A percentile compares a stretch with the other conserved stretches of the same genome.
Evolutionary conservation across 1,139 yeast species (phyloP).

Genomic region (Yamadazyma kanchanaburiensis): DNA sequence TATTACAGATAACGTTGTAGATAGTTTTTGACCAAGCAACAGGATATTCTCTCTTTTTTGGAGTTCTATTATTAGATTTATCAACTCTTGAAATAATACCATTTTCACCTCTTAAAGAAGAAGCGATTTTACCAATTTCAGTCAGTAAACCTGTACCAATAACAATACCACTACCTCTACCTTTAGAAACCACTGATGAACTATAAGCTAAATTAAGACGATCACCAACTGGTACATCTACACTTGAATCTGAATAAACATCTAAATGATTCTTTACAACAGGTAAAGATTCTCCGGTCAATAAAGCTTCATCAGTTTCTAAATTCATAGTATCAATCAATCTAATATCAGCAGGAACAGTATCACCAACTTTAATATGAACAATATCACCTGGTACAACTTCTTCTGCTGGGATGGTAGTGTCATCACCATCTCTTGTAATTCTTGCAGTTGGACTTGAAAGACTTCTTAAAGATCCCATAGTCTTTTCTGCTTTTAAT

Average conservation of each 20-base stretch:
- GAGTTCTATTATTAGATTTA: slow-evolving; percentile 20
- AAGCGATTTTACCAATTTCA: slow-evolving; percentile 76
- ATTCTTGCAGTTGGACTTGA: slow-evolving; percentile 77
- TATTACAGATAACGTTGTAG: slow-evolving; percentile 50
- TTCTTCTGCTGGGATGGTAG: slow-evolving; percentile 60
- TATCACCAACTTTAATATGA: slow-evolving; percentile 67
- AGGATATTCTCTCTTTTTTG: slow-evolving; percentile 44
- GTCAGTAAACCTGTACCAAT: slow-evolving; percentile 67
- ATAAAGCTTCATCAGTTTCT: slow-evolving; percentile 77
- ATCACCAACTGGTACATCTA: slow-evolving; percentile 61
- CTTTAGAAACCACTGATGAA: slow-evolving; percentile 71
- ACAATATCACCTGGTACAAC: slow-evolving; percentile 82
- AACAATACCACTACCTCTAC: slow-evolving; percentile 71
- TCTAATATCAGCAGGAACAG: slow-evolving; percentile 75
- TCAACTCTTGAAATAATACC: slow-evolving; percentile 26
- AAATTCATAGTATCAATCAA: slow-evolving; percentile 60
- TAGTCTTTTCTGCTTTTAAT: slow-evolving; percentile 71
- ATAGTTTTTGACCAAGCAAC: slow-evolving; percentile 34
- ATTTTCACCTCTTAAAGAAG: slow-evolving; percentile 43
- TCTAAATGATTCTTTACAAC: slow-evolving; percentile 49
- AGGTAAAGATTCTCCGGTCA: slow-evolving; percentile 81
- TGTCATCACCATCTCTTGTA: slow-evolving; percentile 59
- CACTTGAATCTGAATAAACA: slow-evolving; percentile 13
- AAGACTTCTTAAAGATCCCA: slow-evolving; percentile 69
- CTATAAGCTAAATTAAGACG: slow-evolving; percentile 70